Conservation (phyloP, 768 basidiomycete genomes). For the Xerocomellus chrysenteron region DNA sequence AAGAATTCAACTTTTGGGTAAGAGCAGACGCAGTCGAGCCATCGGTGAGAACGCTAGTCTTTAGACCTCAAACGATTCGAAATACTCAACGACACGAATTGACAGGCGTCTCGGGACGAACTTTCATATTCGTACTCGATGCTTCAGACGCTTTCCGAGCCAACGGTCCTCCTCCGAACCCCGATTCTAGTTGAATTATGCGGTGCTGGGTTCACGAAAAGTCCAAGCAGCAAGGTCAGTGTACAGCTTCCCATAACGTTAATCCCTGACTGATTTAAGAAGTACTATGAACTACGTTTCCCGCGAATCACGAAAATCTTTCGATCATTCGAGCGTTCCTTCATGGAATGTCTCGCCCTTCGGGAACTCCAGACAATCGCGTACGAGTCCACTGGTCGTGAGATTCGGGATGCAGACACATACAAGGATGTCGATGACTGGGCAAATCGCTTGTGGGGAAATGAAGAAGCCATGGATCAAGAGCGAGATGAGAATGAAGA, state of each 20-base stretch:
- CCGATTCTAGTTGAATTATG: constrained; percentile 73
- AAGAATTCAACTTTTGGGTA: constrained; percentile 69
- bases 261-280: not conserved
- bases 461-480: constrained; percentile 39
- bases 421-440: constrained; percentile 54
- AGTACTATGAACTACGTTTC: constrained; percentile 86
- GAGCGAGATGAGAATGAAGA: constrained; percentile 12
- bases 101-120: constrained; percentile 9
- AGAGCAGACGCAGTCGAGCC: constrained; percentile 27
- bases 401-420: constrained; percentile 32
- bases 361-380: constrained; percentile 56
- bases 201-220: constrained; percentile 82
- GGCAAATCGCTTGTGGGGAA: constrained; percentile 39
- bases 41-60: constrained; percentile 12
- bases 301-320: constrained; percentile 74
- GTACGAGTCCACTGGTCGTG: constrained; percentile 51
- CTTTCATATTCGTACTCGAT: constrained; percentile 60
- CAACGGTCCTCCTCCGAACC: constrained; percentile 53
- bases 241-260: not conserved
- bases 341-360: constrained; percentile 54
- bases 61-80: not conserved
- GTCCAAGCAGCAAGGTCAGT: constrained; percentile 54
- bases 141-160: constrained; percentile 46
- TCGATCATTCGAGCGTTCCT: constrained; percentile 60
- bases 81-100: not conserved